Base-by-base conservation (phyloP, 768 basidiomycete genomes). In the Cyclocybe cylindracea region DNA sequence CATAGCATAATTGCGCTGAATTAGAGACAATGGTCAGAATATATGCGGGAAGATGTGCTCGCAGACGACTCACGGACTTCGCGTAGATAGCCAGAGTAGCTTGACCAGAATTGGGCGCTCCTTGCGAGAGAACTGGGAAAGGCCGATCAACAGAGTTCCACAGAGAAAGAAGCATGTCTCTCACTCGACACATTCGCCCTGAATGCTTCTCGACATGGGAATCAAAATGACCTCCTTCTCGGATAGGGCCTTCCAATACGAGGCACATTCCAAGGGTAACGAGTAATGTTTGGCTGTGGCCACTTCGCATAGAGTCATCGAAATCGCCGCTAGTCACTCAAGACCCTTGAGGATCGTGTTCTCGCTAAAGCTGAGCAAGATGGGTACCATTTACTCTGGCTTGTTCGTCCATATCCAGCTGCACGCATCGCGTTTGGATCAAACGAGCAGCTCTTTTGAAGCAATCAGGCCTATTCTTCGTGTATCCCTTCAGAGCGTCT, bases 81-180 rank as follows among this genome's bases (percentile, higher is more conserved):
- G 39, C 89, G 80, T 45, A 91, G 74, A 67, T 91, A 90, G 0
- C 89, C 89, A 2, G 89, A 91, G 66, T 90, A 91, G 50, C 87
- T 89, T 3, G 89, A 89, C 89, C 89, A 91, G 60, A 85, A 86
- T 60, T 91, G 89, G 7, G 89, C 82, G 62, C 89, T 91, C 44
- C 88, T 75, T 11, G 88, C 83, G 8, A 91, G 68, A 10, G 89
- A 86, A 49, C 89, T 91, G 57, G 9, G 29, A 48, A 16, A 14
- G 36, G n/a, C 32, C n/a, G 36, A 48, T 42, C 41, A 39, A 14
- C 8, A 39, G 32, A 46, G 3, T 24, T 33, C 32, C 36, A 50
- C 14, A 8, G 14, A 46, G 11, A 14, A 47, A 29, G 10, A 11
- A 38, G n/a, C 7, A 42, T 31, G 11, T 11, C 40, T 39, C 61